Evolutionary conservation across 2,329 filamentous ascomycete species (phyloP), one percentile per base, ranked within the genome.

Genomic region (Botrytis fabae): DNA sequence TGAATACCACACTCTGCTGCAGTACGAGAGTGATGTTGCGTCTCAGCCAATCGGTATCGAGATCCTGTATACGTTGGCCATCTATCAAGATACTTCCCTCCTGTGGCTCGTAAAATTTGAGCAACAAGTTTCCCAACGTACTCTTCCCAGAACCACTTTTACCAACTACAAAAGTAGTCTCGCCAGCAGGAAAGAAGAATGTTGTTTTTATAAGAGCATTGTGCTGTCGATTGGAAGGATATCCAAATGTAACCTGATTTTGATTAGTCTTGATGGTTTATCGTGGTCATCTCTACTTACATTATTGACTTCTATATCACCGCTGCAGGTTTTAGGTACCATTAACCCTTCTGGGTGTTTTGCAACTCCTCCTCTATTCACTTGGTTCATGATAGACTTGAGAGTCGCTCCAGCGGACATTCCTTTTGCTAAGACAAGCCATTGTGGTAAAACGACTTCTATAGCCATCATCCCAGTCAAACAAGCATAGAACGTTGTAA

Each of bases 101-200:
- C 0, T 83, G 81, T 0, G 93, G 89, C 10, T 88, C 84, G 79
- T 98, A 97, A 77, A 97, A 92, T 20, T 91, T 89, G 69, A 94
- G 85, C 0, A 98, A 85, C 0, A 98, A 85, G 79, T 93, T 94
- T 1, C 92, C 91, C 1, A 98, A 80, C 0, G 95, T 98, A 77
- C 94, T 97, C 81, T 98, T 98, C 0, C 95, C 95, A 2, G 93
- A 97, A 0, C 96, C 96, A 78, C 94, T 97, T 78, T 87, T 88
- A 0, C 95, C 96, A 68, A 98, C 89, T 2, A 98, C 85, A 78
- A 96, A 98, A 0, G 90, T 93, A 4, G 91, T 89, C 75, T 92
- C 85, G 0, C 92, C 91, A 0, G 91, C 86, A 0, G 90, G 88
- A 73, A 98, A 95, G 76, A 86, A 87, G 74, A 98, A 86, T 0